Evolutionary conservation across 1,139 yeast genomes (phyloP).

Genomic region (Diutina catenulata): DNA sequence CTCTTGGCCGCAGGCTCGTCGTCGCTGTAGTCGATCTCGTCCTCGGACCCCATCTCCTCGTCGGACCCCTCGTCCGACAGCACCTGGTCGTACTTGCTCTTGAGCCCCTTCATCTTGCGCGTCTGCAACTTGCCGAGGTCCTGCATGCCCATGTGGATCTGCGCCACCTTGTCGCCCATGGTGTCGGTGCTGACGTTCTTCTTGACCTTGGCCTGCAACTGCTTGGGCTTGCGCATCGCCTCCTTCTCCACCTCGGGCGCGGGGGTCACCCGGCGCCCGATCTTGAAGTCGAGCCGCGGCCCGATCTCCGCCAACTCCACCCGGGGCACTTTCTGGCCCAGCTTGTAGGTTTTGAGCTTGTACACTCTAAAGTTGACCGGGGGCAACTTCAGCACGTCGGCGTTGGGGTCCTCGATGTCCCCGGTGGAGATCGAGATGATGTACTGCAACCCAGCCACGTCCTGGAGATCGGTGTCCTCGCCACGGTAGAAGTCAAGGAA

Average conservation of each 20-base stretch:
- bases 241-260: conserved; percentile 86
- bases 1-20: conserved; percentile 24
- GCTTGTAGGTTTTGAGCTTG: conserved; percentile 65
- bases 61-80: conserved; percentile 41
- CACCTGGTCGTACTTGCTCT: conserved; percentile 68
- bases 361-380: conserved; percentile 83
- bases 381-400: conserved; percentile 43
- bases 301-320: conserved; percentile 94
- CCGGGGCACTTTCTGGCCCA: conserved; percentile 85
- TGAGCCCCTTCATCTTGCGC: conserved; percentile 97
- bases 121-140: conserved; percentile 86
- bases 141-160: conserved; percentile 92
- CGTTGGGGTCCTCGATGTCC: conserved; percentile 58
- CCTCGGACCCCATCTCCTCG: conserved; percentile 21
- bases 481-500: conserved; percentile 91
- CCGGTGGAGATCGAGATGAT: conserved; percentile 76
- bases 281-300: conserved; percentile 85
- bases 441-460: conserved; percentile 90
- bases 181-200: conserved; percentile 82
- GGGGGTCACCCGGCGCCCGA: conserved; percentile 81
- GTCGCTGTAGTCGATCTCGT: conserved; percentile 17
- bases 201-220: conserved; percentile 68
- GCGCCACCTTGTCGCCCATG: conserved; percentile 96
- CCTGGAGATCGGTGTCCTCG: conserved; percentile 70
- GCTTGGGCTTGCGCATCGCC: conserved; percentile 73